Evolutionary conservation across 768 basidiomycete species (phyloP), one percentile per base, ranked within the genome.

Genomic region (Collybia sp.): DNA sequence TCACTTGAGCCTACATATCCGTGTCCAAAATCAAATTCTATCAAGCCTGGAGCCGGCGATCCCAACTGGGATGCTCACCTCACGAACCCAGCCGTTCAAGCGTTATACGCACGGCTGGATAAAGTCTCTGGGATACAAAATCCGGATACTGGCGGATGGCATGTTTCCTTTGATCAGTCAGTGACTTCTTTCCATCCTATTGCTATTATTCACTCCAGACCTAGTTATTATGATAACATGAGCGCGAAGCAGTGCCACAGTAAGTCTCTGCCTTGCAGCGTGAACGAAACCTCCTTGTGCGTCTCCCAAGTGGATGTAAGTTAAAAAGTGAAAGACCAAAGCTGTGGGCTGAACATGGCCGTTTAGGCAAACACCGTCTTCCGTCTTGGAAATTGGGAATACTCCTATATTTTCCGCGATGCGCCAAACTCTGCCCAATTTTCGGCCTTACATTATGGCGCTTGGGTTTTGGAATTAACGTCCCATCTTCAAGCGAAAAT

Each of bases 351-450:
- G 6, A 11, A 15, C 18, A 1, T 42, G n/a, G n/a, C n/a, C 12
- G 15, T 19, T 9, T 30, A 73, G 70, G 78, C 79, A 10, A 53
- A 75, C 46, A 70, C 67, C 0, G 78, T 80, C 2, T 82, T 73
- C 52, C 69, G 76, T 15, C 66, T 80, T 4, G 80, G 79, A 0
- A 77, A 78, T 47, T 82, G 78, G 77, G 80, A 82, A 57, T 81
- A 82, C 48, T 75, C 66, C 47, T 83, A 68, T 68, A 62, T 70
- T 19, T 76, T 56, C 57, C 66, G 75, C 1, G 73, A 75, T 42
- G 73, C 73, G 0, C 68, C 70, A 19, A 58, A 66, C 8, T 73
- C 75, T 1, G 58, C 72, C 0, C 53, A 67, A 45, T 76, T 75
- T 42, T 54, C 73, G 11, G 61, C 70, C 2, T 53, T 75, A n/a